Conservation (phyloP, 805 yeast genomes). For the Allodekkera sacchari region DNA sequence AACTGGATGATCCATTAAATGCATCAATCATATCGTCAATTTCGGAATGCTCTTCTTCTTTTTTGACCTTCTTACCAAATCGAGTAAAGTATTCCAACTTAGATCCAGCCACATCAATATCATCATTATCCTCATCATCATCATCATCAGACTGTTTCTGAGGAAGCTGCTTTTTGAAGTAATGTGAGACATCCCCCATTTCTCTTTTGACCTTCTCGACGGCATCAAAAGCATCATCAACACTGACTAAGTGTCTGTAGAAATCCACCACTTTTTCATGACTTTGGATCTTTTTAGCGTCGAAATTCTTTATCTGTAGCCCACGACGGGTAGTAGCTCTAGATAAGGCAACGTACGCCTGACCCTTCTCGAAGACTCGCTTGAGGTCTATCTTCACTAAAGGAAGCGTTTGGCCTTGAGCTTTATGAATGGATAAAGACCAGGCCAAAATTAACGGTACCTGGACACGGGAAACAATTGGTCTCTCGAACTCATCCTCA, state of each 20-base stretch:
- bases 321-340: constrained; percentile 77
- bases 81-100: neutral
- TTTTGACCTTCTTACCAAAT: neutral
- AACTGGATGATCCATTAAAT: too few relatives aligned
- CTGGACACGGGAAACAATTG: constrained; percentile 68
- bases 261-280: constrained; percentile 66
- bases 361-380: constrained; percentile 81
- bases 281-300: constrained; percentile 53
- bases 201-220: constrained; percentile 1
- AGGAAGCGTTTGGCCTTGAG: constrained; percentile 87
- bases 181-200: neutral
- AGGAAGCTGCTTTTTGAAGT: neutral
- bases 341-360: constrained; percentile 91
- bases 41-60: too few relatives aligned
- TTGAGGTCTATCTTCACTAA: constrained; percentile 70
- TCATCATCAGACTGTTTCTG: constrained; percentile 4
- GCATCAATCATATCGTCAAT: too few relatives aligned
- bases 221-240: constrained; percentile 20
- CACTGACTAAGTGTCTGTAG: constrained; percentile 41
- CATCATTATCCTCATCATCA: constrained; percentile 1
- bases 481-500: constrained; percentile 63
- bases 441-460: constrained; percentile 89
- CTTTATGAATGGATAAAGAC: constrained; percentile 92
- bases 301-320: constrained; percentile 71
- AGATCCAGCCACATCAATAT: neutral